Base-by-base conservation (phyloP, 1,139 yeast species). In the Candida pseudoviswanathii region DNA sequence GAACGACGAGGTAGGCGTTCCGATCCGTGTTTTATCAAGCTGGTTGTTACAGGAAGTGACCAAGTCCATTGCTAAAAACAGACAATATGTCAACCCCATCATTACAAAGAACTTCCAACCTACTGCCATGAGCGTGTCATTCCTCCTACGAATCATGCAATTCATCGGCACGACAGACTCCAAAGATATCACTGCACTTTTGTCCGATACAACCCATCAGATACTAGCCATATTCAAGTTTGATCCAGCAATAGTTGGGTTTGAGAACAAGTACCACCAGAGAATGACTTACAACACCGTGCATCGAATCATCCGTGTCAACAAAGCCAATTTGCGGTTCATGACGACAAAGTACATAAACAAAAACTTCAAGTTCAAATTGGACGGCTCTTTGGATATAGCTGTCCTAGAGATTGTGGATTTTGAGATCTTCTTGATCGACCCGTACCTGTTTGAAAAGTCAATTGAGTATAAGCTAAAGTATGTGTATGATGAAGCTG, bases 191-290 rank as follows among this genome's bases (percentile, higher is more conserved):
- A 60, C 71, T 3, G 70, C 65, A 1, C 55, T 69, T 1, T 48
- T 72, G n/a, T 60, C 71, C 3, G 80, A 75, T 51, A 55, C 65
- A 3, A 58, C 59, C 2, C 70, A 70, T 51, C 61, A 63, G 51
- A 60, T 73, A 16, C 58, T 67, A 9, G 75, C 66, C 0, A 52
- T 57, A 2, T 67, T 75, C 48, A 68, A 69, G 1, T 64, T 60
- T 43, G 53, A 59, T 5, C 60, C 66, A 2, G 64, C 75, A 0
- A 60, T 71, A 1, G 56, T 62, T 6, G 43, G 54, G 24, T 74
- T 71, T 53, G 78, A 74, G 51, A 57, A 57, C 36, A 52, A 50
- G 10, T 60, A 70, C 48, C 56, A 63, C 26, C 72, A 68, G 44
- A 54, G 77, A 37, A 60, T 73, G 41, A 72, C 78, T 0, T 66